phyloP scores from a whole-genome alignment of 352 stramenopile species.

The Phytophthora europaea region DNA sequence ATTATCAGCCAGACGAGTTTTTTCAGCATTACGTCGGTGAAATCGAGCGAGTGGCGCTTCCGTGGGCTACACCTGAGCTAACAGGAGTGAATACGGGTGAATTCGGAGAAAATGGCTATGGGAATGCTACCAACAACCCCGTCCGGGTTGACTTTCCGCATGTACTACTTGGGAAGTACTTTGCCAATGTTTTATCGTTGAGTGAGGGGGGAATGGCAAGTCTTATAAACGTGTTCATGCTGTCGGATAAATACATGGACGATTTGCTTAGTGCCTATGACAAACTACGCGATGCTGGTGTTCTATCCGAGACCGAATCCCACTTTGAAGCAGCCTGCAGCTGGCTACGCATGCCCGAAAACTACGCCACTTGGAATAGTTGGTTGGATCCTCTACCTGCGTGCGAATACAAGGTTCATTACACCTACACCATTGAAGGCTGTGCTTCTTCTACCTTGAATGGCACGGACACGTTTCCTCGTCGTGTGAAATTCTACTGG shows the following conservation, averaged over 20 bases:
- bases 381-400: constrained; percentile 52
- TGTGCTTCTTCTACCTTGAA: constrained; percentile 28
- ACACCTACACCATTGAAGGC: constrained; percentile 40
- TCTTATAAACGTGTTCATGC: constrained; percentile 31
- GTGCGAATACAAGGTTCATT: constrained; percentile 45
- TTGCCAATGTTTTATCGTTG: constrained; percentile 22
- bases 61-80: constrained; percentile 36
- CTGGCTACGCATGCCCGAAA: constrained; percentile 50
- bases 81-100: constrained; percentile 33
- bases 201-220: constrained; percentile 27
- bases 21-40: constrained; percentile 34
- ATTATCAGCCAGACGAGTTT: constrained; percentile 62
- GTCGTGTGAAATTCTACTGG: constrained; percentile 47
- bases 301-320: constrained; percentile 27
- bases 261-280: constrained; percentile 28
- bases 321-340: constrained; percentile 50
- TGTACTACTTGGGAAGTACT: constrained; percentile 49
- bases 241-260: constrained; percentile 32
- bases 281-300: constrained; percentile 1
- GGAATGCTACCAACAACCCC: constrained; percentile 50
- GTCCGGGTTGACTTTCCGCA: constrained; percentile 54
- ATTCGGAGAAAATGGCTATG: constrained; percentile 65
- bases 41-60: constrained; percentile 52
- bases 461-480: constrained; percentile 34
- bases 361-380: constrained; percentile 47